These are phyloP conservation scores for Raffaelea arxii DNA, from an alignment of 2,329 filamentous ascomycete genomes.

Conservation along the genomic window DNA sequence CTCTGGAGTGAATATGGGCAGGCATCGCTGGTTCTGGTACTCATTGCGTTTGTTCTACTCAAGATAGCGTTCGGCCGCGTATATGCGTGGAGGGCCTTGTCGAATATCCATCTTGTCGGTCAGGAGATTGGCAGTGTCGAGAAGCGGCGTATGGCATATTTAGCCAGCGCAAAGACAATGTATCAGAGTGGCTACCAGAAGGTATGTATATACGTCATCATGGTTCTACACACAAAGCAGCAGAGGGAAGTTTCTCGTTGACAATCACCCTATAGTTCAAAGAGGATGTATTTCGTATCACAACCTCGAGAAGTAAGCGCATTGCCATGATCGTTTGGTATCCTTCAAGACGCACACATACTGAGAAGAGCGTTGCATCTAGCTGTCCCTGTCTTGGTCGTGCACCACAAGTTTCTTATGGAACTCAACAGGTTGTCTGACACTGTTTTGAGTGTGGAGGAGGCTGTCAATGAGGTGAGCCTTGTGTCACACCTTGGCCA, in stretches of 20 bases:
- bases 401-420: constrained; percentile 20
- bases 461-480: constrained; percentile 17
- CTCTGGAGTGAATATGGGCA: too few relatives aligned
- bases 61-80: too few relatives aligned
- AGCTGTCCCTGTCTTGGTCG: constrained; percentile 14
- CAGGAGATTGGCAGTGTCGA: constrained; percentile 3
- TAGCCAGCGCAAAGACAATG: constrained; percentile 2
- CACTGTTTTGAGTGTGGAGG: constrained; percentile 19
- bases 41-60: too few relatives aligned
- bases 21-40: too few relatives aligned
- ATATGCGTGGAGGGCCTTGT: too few relatives aligned
- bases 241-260: background rate
- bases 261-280: constrained; percentile 1
- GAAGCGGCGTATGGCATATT: constrained; percentile 4
- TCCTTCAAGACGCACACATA: background rate
- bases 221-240: too few relatives aligned
- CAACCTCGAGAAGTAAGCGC: constrained; percentile 2
- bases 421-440: constrained; percentile 24
- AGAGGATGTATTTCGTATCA: constrained; percentile 4
- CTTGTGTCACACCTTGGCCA: background rate
- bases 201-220: background rate
- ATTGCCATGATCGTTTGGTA: too few relatives aligned
- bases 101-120: constrained; percentile 4
- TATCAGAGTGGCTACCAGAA: constrained; percentile 7
- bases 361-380: background rate